phyloP scores from a whole-genome alignment of 148 eudicot genomes.

The Selenicereus undatus region DNA sequence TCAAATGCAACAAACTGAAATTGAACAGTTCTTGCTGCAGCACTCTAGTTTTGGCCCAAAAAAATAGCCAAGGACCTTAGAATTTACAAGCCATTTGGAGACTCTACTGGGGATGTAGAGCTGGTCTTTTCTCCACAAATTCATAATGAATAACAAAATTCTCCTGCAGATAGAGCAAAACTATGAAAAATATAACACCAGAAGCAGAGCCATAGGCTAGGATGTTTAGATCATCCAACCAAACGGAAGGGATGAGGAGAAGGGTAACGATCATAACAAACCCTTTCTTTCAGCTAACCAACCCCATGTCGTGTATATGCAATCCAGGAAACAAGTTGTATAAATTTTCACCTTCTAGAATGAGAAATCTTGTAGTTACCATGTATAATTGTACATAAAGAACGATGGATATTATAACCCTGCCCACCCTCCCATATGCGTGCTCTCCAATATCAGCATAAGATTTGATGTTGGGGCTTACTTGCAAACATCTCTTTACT shows the following conservation, averaged over 20 bases:
- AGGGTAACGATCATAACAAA: slow-evolving; percentile 42
- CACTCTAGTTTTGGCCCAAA: too few species aligned
- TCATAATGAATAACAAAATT: too few species aligned
- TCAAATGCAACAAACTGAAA: too few species aligned
- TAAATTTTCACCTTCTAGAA: slow-evolving; percentile 52
- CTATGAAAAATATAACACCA: slow-evolving; percentile 47
- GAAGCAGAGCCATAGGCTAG: slow-evolving; percentile 52
- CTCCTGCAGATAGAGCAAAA: slow-evolving; percentile 46
- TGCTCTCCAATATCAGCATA: slow-evolving; percentile 37
- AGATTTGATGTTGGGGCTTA: slow-evolving; percentile 21
- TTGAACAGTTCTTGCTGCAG: too few species aligned
- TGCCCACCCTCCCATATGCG: slow-evolving; percentile 34
- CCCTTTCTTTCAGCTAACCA: slow-evolving; percentile 32
- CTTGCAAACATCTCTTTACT: slow-evolving; percentile 30
- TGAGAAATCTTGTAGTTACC: slow-evolving; percentile 43
- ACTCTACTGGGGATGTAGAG: too few species aligned
- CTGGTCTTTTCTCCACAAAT: too few species aligned
- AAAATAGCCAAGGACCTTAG: too few species aligned
- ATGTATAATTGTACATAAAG: slow-evolving; percentile 39
- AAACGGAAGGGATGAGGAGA: slow-evolving; percentile 47
- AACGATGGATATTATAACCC: slow-evolving; percentile 22
- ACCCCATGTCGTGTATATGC: not conserved
- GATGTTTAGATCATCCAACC: slow-evolving; percentile 43
- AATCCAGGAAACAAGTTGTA: slow-evolving; percentile 32
- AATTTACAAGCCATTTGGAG: too few species aligned